Evolutionary conservation across 2,329 filamentous ascomycete species (phyloP).

Genomic region (Claviceps cyperi): DNA sequence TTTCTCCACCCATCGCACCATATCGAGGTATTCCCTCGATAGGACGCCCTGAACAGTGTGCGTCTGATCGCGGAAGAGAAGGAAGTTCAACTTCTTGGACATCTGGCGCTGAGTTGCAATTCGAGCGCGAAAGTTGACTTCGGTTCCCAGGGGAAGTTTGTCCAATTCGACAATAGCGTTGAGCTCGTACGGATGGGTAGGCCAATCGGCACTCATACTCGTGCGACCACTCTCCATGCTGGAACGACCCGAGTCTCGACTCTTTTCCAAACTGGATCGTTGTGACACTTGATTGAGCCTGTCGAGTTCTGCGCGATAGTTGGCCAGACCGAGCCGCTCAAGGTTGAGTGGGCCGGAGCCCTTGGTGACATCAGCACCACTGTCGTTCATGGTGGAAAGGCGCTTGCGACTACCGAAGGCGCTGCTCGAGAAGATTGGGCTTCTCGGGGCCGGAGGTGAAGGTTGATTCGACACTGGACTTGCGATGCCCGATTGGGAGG

Average conservation of each 20-base stretch:
- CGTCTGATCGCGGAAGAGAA: conserved; percentile 74
- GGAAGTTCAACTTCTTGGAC: conserved; percentile 69
- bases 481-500: conserved; percentile 3
- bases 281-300: conserved; percentile 7
- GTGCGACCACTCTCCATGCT: conserved; percentile 23
- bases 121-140: conserved; percentile 27
- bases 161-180: conserved; percentile 24
- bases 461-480: conserved; percentile 5
- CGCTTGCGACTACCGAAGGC: conserved; percentile 11
- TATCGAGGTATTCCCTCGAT: conserved; percentile 40
- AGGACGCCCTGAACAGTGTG: conserved; percentile 76
- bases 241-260: conserved; percentile 11
- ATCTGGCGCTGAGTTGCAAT: conserved; percentile 57
- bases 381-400: conserved; percentile 18
- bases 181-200: conserved; percentile 24
- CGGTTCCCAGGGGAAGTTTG: conserved; percentile 21
- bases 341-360: conserved; percentile 17
- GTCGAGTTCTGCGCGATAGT: conserved; percentile 9
- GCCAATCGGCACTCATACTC: conserved; percentile 23
- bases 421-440: conserved; percentile 1
- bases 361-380: conserved; percentile 16
- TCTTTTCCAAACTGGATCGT: conserved; percentile 14
- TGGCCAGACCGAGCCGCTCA: conserved; percentile 14
- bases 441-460: conserved; percentile 6
- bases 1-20: conserved; percentile 80